A percentile compares a stretch with the other conserved stretches of the same genome.
Conservation (phyloP, 345 rosid species). For the Gossypium anomalum region DNA sequence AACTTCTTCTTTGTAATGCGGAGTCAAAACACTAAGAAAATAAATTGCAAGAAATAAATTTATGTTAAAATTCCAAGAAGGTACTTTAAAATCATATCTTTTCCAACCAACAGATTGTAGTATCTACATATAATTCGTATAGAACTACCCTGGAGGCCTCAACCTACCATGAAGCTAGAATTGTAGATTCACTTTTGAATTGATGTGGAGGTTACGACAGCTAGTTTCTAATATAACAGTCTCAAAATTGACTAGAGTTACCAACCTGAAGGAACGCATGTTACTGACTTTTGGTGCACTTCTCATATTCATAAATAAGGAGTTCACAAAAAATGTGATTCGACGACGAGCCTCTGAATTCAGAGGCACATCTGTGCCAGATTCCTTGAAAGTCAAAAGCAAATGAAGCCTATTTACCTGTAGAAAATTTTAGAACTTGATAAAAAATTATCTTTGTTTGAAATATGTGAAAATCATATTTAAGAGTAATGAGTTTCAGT, state of each 20-base stretch:
- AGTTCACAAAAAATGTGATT: conserved; percentile 94
- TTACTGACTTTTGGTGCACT: conserved; percentile 76
- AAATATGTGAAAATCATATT: not conserved
- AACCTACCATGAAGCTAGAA: not conserved
- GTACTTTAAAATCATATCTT: not conserved
- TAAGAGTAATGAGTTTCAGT: conserved; percentile 9
- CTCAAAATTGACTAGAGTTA: conserved; percentile 8
- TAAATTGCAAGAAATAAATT: conserved; percentile 3
- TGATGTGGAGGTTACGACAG: not conserved
- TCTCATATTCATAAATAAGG: conserved; percentile 91
- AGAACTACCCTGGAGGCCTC: not conserved
- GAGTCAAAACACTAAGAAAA: conserved; percentile 60
- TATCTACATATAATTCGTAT: not conserved
- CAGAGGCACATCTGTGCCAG: conserved; percentile 85
- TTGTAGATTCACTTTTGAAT: not conserved
- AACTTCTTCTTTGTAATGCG: conserved; percentile 74
- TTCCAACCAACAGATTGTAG: not conserved
- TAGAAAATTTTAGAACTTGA: conserved; percentile 13
- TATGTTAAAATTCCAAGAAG: not conserved
- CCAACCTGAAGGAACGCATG: conserved; percentile 90
- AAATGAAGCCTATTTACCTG: conserved; percentile 74
- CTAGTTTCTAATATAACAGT: not conserved
- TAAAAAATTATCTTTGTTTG: conserved; percentile 5
- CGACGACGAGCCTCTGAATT: conserved; percentile 98
- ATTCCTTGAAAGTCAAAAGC: conserved; percentile 89